These are phyloP conservation scores for Xylariaceae sp. DNA, from an alignment of 2,329 filamentous ascomycete genomes.

Conservation along the genomic window DNA sequence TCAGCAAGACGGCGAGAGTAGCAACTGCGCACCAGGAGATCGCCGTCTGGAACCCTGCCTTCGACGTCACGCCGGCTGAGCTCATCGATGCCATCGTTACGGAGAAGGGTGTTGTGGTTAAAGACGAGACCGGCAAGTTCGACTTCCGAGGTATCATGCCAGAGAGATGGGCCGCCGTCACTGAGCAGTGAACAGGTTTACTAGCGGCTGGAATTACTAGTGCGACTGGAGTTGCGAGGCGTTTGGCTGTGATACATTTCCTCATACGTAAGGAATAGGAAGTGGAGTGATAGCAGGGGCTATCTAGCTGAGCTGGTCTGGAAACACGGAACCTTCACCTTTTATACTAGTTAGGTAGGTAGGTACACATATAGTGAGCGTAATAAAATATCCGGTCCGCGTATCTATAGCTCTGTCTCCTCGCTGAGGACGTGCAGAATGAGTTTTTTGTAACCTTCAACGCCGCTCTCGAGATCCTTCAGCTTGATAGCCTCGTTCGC, in stretches of 20 bases:
- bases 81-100: constrained; percentile 94
- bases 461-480: constrained; percentile 68
- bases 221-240: no score
- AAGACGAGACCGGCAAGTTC: constrained; percentile 65
- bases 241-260: no score
- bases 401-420: constrained; percentile 3
- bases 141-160: constrained; percentile 53
- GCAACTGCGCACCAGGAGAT: constrained; percentile 76
- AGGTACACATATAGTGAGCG: constrained; percentile 5
- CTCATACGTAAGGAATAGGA: no score
- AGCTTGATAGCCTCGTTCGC: constrained; percentile 76
- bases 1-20: constrained; percentile 60
- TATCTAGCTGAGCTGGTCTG: not conserved
- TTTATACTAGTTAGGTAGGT: no score
- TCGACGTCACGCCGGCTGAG: constrained; percentile 85
- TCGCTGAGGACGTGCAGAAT: constrained; percentile 49
- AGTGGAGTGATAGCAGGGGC: not conserved
- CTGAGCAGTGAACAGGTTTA: constrained; percentile 18
- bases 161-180: constrained; percentile 45
- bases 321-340: no score
- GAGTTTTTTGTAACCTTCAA: constrained; percentile 71
- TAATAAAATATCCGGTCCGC: not conserved
- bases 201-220: constrained; percentile 1
- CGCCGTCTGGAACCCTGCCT: constrained; percentile 91
- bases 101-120: constrained; percentile 81